A percentile compares a stretch with the other conserved stretches of the same genome.
These are phyloP conservation scores for Chrysoporthe austroafricana DNA, from an alignment of 2,329 filamentous ascomycete genomes.

Conservation along the genomic window DNA sequence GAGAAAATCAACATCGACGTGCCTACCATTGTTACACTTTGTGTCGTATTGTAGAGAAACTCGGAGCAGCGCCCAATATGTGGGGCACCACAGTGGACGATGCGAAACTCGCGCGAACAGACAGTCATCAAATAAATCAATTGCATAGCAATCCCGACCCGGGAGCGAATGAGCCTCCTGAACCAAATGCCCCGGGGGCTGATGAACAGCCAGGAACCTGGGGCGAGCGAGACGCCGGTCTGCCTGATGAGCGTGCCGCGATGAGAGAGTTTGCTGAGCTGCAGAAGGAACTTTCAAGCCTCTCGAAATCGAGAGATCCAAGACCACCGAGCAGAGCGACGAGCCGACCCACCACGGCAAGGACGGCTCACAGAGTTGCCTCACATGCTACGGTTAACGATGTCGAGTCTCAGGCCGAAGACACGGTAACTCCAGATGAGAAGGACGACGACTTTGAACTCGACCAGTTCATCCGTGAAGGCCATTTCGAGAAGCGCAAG, in stretches of 20 bases:
- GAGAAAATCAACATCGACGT: neutral
- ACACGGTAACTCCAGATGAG: constrained; percentile 33
- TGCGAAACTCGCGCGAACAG: constrained; percentile 5
- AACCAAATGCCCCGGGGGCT: neutral
- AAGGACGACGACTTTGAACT: constrained; percentile 68
- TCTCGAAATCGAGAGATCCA: constrained; percentile 20
- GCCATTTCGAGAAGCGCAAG: constrained; percentile 74
- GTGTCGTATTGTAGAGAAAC: neutral
- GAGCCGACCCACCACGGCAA: constrained; percentile 15
- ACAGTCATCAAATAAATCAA: constrained; percentile 23
- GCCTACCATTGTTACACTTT: neutral
- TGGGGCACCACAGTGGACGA: constrained; percentile 24
- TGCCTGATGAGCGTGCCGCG: constrained; percentile 17
- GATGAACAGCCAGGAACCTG: constrained; percentile 20
- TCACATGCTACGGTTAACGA: constrained; percentile 13
- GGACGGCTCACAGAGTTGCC: constrained; percentile 2
- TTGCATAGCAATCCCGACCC: constrained; percentile 17
- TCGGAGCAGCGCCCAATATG: constrained; percentile 10
- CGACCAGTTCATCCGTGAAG: constrained; percentile 71
- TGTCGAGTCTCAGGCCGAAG: constrained; percentile 17
- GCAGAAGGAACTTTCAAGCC: constrained; percentile 13
- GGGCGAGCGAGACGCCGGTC: constrained; percentile 24
- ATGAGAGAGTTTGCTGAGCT: constrained; percentile 18
- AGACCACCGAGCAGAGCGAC: neutral
- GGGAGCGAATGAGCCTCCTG: neutral